These are phyloP conservation scores for Colletotrichum sp. DNA, from an alignment of 2,329 filamentous ascomycete species.

Conservation along the genomic window DNA sequence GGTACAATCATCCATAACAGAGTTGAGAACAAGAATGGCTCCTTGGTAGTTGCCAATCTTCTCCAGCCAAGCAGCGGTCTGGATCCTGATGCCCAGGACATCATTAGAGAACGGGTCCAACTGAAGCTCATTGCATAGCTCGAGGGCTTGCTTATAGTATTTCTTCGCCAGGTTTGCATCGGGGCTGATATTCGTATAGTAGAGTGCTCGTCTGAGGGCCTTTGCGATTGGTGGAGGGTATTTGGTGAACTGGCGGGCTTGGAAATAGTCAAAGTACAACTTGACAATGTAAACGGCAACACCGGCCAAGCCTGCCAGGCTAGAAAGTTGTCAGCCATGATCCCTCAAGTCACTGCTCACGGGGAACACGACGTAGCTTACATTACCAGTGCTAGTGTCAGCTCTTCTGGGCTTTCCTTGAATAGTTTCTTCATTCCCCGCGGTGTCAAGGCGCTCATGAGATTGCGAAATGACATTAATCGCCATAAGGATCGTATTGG, in stretches of 20 bases:
- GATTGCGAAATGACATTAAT: conserved; percentile 36
- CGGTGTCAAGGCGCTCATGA: conserved; percentile 42
- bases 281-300: conserved; percentile 42
- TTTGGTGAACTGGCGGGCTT: conserved; percentile 58
- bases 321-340: conserved; percentile 29
- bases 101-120: conserved; percentile 93
- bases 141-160: conserved; percentile 82
- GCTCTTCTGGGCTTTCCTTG: conserved; percentile 48
- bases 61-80: conserved; percentile 81
- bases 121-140: conserved; percentile 72
- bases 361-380: conserved; percentile 30
- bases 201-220: conserved; percentile 82
- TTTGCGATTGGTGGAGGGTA: conserved; percentile 76
- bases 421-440: conserved; percentile 42
- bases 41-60: conserved; percentile 72
- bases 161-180: conserved; percentile 80
- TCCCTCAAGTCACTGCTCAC: background rate
- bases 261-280: conserved; percentile 61
- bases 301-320: conserved; percentile 36
- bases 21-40: conserved; percentile 79
- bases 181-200: conserved; percentile 79
- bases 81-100: conserved; percentile 86
- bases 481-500: conserved; percentile 32
- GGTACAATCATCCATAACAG: conserved; percentile 72
- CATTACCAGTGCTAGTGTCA: conserved; percentile 46